Evolutionary conservation across 164 flowering plant genomes (phyloP).

Genomic region (Echeveria elegans): DNA sequence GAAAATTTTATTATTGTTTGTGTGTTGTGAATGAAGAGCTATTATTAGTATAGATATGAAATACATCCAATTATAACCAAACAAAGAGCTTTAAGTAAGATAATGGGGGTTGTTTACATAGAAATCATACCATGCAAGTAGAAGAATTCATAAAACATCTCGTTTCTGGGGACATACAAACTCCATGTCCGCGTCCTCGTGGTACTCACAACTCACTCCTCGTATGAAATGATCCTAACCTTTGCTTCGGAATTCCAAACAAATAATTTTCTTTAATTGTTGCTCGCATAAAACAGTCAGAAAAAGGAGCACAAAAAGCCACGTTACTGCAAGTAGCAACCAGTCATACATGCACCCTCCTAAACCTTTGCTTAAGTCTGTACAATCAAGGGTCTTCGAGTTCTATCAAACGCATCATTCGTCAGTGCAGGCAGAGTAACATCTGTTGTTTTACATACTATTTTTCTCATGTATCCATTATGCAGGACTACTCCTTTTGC

Average conservation of each 20-base stretch:
- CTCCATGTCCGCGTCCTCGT: constrained; percentile 93
- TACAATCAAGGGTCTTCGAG: constrained; percentile 58
- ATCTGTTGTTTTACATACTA: not conserved
- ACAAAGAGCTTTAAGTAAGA: no score
- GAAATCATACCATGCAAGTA: constrained; percentile 63
- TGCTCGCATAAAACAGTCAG: constrained; percentile 44
- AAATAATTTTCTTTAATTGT: not conserved
- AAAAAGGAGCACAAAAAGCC: constrained; percentile 87
- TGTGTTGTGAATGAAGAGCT: no score
- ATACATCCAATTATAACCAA: no score
- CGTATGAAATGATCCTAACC: not conserved
- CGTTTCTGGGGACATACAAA: constrained; percentile 81
- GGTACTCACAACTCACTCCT: constrained; percentile 27
- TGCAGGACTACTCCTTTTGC: constrained; percentile 4
- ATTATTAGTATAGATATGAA: no score
- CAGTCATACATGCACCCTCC: constrained; percentile 72
- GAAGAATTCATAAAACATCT: constrained; percentile 88
- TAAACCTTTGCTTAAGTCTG: constrained; percentile 64
- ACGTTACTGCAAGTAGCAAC: constrained; percentile 82
- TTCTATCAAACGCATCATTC: constrained; percentile 65
- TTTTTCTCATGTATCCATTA: not conserved
- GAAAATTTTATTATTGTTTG: no score
- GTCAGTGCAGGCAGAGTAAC: constrained; percentile 59
- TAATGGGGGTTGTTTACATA: no score
- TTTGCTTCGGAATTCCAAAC: not conserved